Evolutionary conservation across 108 stramenopile species (phyloP), one percentile per base, ranked within the genome.

Genomic region (Asterionellopsis glacialis): DNA sequence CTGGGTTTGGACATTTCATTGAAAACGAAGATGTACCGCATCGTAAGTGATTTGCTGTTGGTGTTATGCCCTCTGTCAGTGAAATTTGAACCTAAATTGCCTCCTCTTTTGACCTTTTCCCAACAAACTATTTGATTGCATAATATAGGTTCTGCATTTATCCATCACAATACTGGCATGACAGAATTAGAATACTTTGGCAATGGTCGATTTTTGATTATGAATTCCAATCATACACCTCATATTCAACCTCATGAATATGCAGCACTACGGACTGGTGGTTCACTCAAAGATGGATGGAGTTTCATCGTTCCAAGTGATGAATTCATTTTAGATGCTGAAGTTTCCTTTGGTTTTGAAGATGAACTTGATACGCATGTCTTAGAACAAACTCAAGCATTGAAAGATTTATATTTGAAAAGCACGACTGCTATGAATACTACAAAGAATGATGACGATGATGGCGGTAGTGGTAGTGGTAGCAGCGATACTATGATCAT

Each of bases 181-280:
- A 85, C 87, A 4, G 82, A 89, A 56, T 51, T 85, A 40, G 87
- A 89, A 51, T 89, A 89, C 52, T 89, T 89, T 70, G 87, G 87
- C 10, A 63, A 75, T 41, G 84, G 87, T 0, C 68, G 84, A 41
- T 89, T 85, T 54, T 69, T 89, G 0, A 16, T 83, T 16, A 83
- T 89, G 87, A 63, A 70, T 24, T 72, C 78, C 33, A 89, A 89
- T 55, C 63, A 70, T 2, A 57, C 75, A 11, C 87, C 87, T 12
- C 87, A 89, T 59, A 50, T 85, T 42, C 62, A 62, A 28, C 72
- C 44, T 15, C 49, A 71, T 11, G 57, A 61, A 9, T 70, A 65
- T 42, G 18, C 54, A 11, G 45, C 55, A 11, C 65, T 79, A 18
- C 67, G 75, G 15, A 80, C 74, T 12, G 87, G 87, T n/a, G 87